phyloP scores from a whole-genome alignment of 2,329 filamentous ascomycete genomes.

The Calonectria leucothoes region DNA sequence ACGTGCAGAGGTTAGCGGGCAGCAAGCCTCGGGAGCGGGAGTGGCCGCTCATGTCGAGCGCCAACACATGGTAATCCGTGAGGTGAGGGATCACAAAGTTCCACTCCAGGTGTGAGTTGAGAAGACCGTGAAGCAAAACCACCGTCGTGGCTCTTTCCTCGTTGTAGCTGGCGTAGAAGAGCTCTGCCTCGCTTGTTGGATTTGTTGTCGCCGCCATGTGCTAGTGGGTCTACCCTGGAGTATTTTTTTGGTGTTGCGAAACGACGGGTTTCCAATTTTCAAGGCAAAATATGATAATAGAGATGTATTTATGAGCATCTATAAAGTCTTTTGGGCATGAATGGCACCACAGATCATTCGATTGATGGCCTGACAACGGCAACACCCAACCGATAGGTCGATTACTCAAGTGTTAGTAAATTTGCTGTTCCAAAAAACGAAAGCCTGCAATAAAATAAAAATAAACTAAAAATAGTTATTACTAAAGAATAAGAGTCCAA shows the following conservation, averaged over 20 bases:
- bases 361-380: background rate
- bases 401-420: too few species aligned
- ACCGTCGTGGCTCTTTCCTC: slow-evolving; percentile 43
- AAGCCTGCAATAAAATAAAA: too few species aligned
- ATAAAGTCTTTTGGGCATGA: background rate
- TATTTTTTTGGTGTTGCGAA: too few species aligned
- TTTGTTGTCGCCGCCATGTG: slow-evolving; percentile 14
- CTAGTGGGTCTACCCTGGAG: background rate
- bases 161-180: slow-evolving; percentile 45
- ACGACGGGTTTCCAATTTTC: background rate
- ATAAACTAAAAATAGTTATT: too few species aligned
- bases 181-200: slow-evolving; percentile 20
- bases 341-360: background rate
- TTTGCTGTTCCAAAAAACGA: too few species aligned
- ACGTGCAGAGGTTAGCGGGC: slow-evolving; percentile 45
- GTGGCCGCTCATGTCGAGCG: slow-evolving; percentile 53
- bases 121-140: slow-evolving; percentile 47
- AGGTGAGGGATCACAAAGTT: slow-evolving; percentile 49
- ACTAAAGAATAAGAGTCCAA: too few species aligned
- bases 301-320: background rate
- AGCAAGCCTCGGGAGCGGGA: slow-evolving; percentile 48
- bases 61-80: slow-evolving; percentile 51
- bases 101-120: slow-evolving; percentile 50
- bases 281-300: too few species aligned
- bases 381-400: too few species aligned